Conservation (phyloP, 805 yeast genomes). For the Suhomyces kilbournensis region DNA sequence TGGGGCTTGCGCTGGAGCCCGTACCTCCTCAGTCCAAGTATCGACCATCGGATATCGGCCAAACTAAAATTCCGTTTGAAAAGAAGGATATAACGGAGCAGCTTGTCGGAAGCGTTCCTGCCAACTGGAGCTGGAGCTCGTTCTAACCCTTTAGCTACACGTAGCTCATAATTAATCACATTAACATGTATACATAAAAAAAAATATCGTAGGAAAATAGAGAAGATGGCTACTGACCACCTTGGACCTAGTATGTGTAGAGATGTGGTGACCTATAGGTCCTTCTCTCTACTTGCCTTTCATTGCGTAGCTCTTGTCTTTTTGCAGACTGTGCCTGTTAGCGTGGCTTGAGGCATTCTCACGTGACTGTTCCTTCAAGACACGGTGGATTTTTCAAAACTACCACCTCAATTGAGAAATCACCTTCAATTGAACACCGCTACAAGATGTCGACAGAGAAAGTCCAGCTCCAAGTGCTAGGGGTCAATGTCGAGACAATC, state of each 20-base stretch:
- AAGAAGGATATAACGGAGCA: conserved; percentile 36
- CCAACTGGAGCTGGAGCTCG: conserved; percentile 80
- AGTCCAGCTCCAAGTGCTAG: conserved; percentile 5
- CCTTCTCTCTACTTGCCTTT: no score
- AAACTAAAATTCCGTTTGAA: neutral
- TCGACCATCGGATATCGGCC: neutral
- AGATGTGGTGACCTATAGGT: no score
- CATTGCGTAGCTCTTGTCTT: no score
- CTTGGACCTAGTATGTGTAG: neutral
- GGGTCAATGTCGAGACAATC: conserved; percentile 32
- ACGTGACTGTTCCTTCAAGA: conserved; percentile 1
- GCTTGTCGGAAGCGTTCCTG: conserved; percentile 54
- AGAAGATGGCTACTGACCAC: no score
- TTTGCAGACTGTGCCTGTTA: neutral
- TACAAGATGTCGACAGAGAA: conserved; percentile 5
- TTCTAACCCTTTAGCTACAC: conserved; percentile 35
- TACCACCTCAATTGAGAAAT: neutral
- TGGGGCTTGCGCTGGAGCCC: neutral
- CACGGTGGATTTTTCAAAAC: conserved; percentile 6
- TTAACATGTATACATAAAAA: neutral
- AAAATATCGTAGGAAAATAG: neutral
- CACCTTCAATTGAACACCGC: neutral
- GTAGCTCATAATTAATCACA: neutral
- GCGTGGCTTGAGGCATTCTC: neutral
- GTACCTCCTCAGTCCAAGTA: neutral